Evolutionary conservation across 306 rosid species (phyloP).

Genomic region (Quercus suber): DNA sequence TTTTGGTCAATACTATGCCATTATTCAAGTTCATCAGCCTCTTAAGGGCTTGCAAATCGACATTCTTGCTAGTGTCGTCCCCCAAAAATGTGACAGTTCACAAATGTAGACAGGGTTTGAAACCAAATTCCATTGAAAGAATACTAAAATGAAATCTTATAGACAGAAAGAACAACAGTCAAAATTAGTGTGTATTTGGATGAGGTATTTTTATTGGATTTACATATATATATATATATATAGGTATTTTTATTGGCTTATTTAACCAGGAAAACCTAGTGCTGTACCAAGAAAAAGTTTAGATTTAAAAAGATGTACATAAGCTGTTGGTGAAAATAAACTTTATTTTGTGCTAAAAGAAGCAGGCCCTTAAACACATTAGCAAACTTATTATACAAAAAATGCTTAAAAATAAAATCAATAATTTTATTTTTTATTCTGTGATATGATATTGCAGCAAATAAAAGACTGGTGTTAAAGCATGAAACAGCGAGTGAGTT

Average conservation of each 20-base stretch:
- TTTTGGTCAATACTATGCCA: background rate
- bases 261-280: too few species aligned
- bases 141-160: background rate
- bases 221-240: too few species aligned
- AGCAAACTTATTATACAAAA: background rate
- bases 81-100: background rate
- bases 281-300: too few species aligned
- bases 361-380: background rate
- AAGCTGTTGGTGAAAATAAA: too few species aligned
- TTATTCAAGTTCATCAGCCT: background rate
- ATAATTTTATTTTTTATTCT: background rate
- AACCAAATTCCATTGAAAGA: background rate
- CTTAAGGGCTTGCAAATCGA: constrained; percentile 3
- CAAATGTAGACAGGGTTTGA: background rate
- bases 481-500: background rate
- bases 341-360: too few species aligned
- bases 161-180: background rate
- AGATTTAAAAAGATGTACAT: too few species aligned
- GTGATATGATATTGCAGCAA: background rate
- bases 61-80: constrained; percentile 4
- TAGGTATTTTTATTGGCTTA: too few species aligned
- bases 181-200: too few species aligned
- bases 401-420: background rate
- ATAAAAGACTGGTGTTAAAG: too few species aligned
- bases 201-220: constrained; percentile 28